Conservation (phyloP, 371 early-diverging fungal genomes). For the Mortierella sp. region DNA sequence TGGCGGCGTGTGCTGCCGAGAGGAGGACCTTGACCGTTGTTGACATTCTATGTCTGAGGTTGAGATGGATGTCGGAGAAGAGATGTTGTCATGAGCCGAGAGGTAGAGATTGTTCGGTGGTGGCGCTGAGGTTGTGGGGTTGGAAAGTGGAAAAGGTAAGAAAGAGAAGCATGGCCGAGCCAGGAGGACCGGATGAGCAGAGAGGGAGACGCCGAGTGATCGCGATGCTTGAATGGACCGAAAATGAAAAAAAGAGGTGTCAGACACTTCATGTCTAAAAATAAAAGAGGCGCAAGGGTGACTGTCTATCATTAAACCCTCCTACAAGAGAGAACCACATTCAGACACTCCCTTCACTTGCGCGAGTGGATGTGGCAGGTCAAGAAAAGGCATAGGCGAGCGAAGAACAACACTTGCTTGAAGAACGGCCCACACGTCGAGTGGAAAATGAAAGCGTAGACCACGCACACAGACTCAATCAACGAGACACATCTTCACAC, state of each 20-base stretch:
- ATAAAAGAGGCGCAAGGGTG: background rate
- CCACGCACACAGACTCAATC: background rate
- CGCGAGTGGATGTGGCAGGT: background rate
- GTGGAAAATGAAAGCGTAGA: too few species aligned
- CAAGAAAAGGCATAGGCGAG: background rate
- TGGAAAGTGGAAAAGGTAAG: background rate
- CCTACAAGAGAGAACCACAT: background rate
- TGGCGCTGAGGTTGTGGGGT: background rate
- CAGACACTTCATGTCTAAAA: background rate
- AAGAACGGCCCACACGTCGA: background rate
- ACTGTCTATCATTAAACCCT: background rate
- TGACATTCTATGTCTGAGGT: slow-evolving; percentile 29
- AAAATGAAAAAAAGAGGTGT: background rate
- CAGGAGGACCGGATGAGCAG: slow-evolving; percentile 2
- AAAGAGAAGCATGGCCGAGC: slow-evolving; percentile 1
- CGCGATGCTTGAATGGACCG: slow-evolving; percentile 1
- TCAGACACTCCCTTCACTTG: background rate
- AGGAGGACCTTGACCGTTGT: slow-evolving; percentile 23
- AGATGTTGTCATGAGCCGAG: background rate
- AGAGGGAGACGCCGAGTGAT: background rate
- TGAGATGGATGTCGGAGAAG: slow-evolving; percentile 7
- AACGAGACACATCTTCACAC: background rate
- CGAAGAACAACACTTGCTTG: background rate
- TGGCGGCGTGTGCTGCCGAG: slow-evolving; percentile 49
- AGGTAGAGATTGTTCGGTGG: background rate